Base-by-base conservation (phyloP, 2,329 filamentous ascomycete species). In the Phialocephala subalpina region DNA sequence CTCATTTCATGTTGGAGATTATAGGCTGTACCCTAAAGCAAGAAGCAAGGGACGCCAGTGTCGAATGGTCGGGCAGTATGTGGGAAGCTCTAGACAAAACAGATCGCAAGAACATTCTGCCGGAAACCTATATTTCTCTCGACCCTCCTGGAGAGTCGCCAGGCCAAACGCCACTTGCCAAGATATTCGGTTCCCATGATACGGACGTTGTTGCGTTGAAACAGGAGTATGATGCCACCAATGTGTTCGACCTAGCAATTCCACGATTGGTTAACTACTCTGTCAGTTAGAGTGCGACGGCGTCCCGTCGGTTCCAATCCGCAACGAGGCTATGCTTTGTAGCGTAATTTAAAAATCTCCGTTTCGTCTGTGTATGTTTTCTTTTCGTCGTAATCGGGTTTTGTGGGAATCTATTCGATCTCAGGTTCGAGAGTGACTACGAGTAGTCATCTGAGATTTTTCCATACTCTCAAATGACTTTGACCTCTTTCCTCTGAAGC, bases 1-100 rank as follows among this genome's bases (percentile, higher is more conserved):
- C 76, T 14, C 78, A 81, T 64, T 73, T 75, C 56, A 72, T 80
- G 67, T n/a, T 81, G 6, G 78, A 81, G 67, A 71, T 80, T 27
- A 45, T 81, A 0, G 69, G 76, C 0, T 70, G 70, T 29, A 70
- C 73, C 4, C 49, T 60, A 8, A 67, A 70, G 2, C 63, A 65
- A 16, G 72, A 75, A 11, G 72, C 74, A 0, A 69, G 73, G 49
- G 60, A 68, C 5, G 70, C 69, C 20, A 66, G 70, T 20, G 65
- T 69, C 2, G 65, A 73, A 22, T 78, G 77, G 75, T 69, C 70
- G 0, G 25, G 57, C 47, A 9, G 57, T 18, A 25, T 64, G 69
- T 25, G 62, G 64, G 9, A 60, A 49, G 64, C 72, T 66, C 1
- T 73, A 72, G 20, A 69, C 25, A 65, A 73, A 49, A 74, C 53